Conservation (phyloP, 345 rosid genomes). For the Pugionium dolabratum region DNA sequence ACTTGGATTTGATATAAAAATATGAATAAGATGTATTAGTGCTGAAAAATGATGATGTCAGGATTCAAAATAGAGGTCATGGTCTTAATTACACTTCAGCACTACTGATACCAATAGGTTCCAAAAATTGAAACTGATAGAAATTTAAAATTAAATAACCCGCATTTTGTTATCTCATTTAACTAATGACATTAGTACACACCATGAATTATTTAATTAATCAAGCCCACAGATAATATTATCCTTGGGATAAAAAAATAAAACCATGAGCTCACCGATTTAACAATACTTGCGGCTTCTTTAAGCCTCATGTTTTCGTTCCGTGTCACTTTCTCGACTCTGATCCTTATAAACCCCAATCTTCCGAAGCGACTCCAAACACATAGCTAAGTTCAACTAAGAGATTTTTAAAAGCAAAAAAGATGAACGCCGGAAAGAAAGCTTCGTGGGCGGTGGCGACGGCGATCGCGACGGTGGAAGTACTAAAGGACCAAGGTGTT, state of each 20-base stretch:
- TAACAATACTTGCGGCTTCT: slow-evolving; percentile 20
- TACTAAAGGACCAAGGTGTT: slow-evolving; percentile 69
- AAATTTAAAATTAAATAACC: neutral
- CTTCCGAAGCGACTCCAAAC: neutral
- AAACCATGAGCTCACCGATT: slow-evolving; percentile 22
- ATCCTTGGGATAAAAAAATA: neutral
- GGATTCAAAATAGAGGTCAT: slow-evolving; percentile 9
- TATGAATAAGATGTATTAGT: slow-evolving; percentile 9
- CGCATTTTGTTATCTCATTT: neutral
- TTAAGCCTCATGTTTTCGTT: slow-evolving; percentile 22
- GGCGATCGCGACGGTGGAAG: slow-evolving; percentile 67
- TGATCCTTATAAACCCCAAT: slow-evolving; percentile 8
- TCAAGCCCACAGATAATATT: slow-evolving; percentile 12
- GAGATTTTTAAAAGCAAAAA: neutral
- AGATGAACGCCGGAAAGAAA: slow-evolving; percentile 38
- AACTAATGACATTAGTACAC: neutral
- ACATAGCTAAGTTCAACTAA: neutral
- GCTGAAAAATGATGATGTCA: slow-evolving; percentile 29
- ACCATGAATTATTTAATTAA: neutral
- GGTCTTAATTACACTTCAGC: neutral
- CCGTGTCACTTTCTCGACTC: neutral
- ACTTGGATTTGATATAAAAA: neutral
- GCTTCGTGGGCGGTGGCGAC: slow-evolving; percentile 56
- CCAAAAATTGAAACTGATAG: too few relatives aligned
- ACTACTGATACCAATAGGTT: too few relatives aligned